Evolutionary conservation across 352 stramenopile species (phyloP).

Genomic region (Phytophthora cryptogea): DNA sequence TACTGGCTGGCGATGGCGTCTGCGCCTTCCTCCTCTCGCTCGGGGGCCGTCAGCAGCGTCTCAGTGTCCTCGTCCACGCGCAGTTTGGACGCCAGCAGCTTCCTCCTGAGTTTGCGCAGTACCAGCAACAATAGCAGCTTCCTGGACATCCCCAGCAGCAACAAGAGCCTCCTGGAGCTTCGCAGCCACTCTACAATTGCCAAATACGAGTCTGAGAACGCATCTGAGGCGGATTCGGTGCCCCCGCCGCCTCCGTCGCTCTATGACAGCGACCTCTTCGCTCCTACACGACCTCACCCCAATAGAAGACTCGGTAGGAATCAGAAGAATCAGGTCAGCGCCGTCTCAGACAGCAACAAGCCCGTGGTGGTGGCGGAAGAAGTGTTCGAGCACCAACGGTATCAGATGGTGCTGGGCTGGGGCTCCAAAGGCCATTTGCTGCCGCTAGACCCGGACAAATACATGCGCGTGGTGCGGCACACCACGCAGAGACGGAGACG

Average conservation of each 20-base stretch:
- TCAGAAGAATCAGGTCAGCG: background rate
- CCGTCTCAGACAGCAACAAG: slow-evolving; percentile 12
- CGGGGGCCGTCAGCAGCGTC: background rate
- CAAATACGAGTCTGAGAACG: slow-evolving; percentile 1
- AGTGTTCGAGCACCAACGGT: slow-evolving; percentile 75
- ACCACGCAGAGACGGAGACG: slow-evolving; percentile 12
- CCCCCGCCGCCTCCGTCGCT: slow-evolving; percentile 17
- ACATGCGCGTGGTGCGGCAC: slow-evolving; percentile 47
- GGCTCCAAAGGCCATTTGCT: slow-evolving; percentile 76
- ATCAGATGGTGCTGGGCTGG: slow-evolving; percentile 74
- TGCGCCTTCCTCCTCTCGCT: slow-evolving; percentile 37
- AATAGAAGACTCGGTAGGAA: slow-evolving; percentile 3
- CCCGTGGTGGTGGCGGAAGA: slow-evolving; percentile 45
- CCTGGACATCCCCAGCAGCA: slow-evolving; percentile 10
- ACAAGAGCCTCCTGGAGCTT: slow-evolving; percentile 17
- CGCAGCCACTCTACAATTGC: slow-evolving; percentile 1
- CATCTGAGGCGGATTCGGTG: background rate
- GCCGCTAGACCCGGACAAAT: slow-evolving; percentile 73
- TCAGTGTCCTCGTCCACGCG: slow-evolving; percentile 28
- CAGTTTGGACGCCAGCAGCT: slow-evolving; percentile 34
- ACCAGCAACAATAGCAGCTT: slow-evolving; percentile 26
- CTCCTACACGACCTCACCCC: slow-evolving; percentile 14
- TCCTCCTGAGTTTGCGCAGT: slow-evolving; percentile 28
- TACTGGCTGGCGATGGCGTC: slow-evolving; percentile 68
- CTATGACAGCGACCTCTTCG: slow-evolving; percentile 33